Percentiles rank a stretch among this genome's conserved stretches.
Conservation (phyloP, 352 stramenopile genomes). For the Globisporangium megalacanthum region DNA sequence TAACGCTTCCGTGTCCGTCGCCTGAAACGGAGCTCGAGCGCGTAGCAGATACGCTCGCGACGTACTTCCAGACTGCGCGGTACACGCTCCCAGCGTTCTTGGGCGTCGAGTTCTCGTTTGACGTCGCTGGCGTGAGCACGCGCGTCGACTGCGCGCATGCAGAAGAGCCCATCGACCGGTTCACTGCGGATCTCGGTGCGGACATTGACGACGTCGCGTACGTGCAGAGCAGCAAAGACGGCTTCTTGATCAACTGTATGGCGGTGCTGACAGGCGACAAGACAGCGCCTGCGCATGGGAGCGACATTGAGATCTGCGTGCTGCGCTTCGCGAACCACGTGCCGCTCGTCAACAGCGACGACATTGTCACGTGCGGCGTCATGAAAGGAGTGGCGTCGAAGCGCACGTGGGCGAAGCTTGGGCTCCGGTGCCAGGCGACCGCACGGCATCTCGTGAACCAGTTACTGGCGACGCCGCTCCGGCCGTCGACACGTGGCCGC, state of each 20-base stretch:
- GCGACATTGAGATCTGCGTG: slow-evolving; percentile 50
- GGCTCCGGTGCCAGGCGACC: slow-evolving; percentile 31
- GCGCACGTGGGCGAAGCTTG: slow-evolving; percentile 54
- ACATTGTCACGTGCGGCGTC: slow-evolving; percentile 53
- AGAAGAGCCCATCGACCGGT: slow-evolving; percentile 53
- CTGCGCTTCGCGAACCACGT: slow-evolving; percentile 74
- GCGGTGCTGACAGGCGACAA: slow-evolving; percentile 29
- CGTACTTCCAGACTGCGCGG: slow-evolving; percentile 68
- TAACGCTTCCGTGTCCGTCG: slow-evolving; percentile 47
- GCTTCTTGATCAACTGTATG: slow-evolving; percentile 40
- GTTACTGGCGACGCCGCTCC: slow-evolving; percentile 28
- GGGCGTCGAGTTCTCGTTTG: slow-evolving; percentile 53
- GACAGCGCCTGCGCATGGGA: slow-evolving; percentile 6
- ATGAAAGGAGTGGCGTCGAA: slow-evolving; percentile 30
- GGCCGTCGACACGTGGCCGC: slow-evolving; percentile 6
- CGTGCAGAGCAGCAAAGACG: slow-evolving; percentile 22
- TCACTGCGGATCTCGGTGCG: slow-evolving; percentile 38
- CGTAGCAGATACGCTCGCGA: slow-evolving; percentile 36
- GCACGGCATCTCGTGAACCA: slow-evolving; percentile 44
- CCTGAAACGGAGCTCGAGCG: slow-evolving; percentile 29
- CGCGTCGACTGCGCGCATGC: slow-evolving; percentile 30
- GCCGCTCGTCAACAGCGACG: slow-evolving; percentile 51
- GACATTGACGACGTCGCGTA: slow-evolving; percentile 40
- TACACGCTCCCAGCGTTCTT: slow-evolving; percentile 51
- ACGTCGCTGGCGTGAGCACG: slow-evolving; percentile 30